These are phyloP conservation scores for Gliomastix tumulicola DNA, from an alignment of 2,329 filamentous ascomycete species.

Conservation along the genomic window DNA sequence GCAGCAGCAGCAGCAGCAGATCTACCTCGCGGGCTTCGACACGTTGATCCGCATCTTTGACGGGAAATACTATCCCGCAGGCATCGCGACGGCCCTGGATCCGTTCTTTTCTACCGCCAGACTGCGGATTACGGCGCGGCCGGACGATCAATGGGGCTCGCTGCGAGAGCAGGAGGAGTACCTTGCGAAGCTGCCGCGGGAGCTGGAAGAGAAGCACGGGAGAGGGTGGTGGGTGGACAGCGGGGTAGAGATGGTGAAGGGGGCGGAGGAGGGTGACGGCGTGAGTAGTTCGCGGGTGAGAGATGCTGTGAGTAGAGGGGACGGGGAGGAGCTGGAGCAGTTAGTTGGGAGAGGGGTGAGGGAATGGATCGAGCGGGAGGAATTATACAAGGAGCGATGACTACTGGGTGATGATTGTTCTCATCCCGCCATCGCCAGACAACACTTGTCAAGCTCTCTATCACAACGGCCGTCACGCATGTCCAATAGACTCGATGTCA, in stretches of 20 bases:
- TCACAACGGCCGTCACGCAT: too few species aligned
- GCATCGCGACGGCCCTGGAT: slow-evolving; percentile 46
- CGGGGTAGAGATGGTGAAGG: slow-evolving; percentile 53
- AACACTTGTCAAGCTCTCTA: too few species aligned
- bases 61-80: slow-evolving; percentile 58
- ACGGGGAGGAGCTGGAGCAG: slow-evolving; percentile 37
- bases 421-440: too few species aligned
- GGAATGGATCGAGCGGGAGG: slow-evolving; percentile 48
- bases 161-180: slow-evolving; percentile 33
- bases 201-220: slow-evolving; percentile 47
- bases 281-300: slow-evolving; percentile 60
- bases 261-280: slow-evolving; percentile 28
- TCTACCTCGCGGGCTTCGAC: slow-evolving; percentile 70
- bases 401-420: not conserved
- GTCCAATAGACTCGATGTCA: too few species aligned
- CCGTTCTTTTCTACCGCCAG: slow-evolving; percentile 58
- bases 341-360: slow-evolving; percentile 52
- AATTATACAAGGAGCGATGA: slow-evolving; percentile 40
- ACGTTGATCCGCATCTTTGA: slow-evolving; percentile 67
- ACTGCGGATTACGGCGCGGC: slow-evolving; percentile 57
- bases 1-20: slow-evolving; percentile 32
- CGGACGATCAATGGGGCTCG: slow-evolving; percentile 52
- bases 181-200: slow-evolving; percentile 38
- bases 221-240: slow-evolving; percentile 45
- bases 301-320: slow-evolving; percentile 39